Evolutionary conservation across 2,329 filamentous ascomycete species (phyloP), one percentile per base, ranked within the genome.

Genomic region (Sporothrix protearum): DNA sequence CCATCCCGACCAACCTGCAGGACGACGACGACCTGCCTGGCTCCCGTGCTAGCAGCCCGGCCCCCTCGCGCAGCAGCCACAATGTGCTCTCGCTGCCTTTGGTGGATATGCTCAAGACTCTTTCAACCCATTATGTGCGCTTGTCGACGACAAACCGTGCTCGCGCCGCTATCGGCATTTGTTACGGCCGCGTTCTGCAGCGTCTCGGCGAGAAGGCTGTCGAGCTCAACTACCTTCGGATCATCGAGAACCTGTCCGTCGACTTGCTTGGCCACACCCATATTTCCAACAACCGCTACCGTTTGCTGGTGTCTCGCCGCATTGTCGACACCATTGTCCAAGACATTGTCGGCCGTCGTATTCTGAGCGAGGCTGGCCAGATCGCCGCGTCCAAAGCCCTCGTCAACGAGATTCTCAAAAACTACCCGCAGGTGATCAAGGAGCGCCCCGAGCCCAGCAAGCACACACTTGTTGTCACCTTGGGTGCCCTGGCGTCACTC

Each of bases 371-470:
- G 80, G 93, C 92, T 16, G 94, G 94, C 8, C 95, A 97, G 78
- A 85, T 95, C 72, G 89, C 91, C 76, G 94, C 93, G 36, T 92
- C 93, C 7, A 93, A 90, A 76, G 88, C 89, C 73, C 82, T 99
- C 69, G 88, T 97, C 77, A 97, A 97, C 78, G 90, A 93, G 72
- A 86, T 97, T 61, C 85, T 99, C 66, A 98, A 97, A 79, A 96
- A 98, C 79, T 98, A 97, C 76, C 95, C 96, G 0, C 93, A 97
- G 79, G 91, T 91, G 5, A 82, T 97, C 64, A 92, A 94, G 76
- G 95, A 98, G 79, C 88, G 92, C 53, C 88, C 91, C 1, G 95
- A 98, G 79, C 96, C 96, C 7, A 91, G 89, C 64, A 99, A 99
- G 80, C 90, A 96, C 77, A 91, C 91, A 1, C 82, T 99, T 51